Conservation (phyloP, 768 basidiomycete species). For the Sarcomyxa edulis region DNA sequence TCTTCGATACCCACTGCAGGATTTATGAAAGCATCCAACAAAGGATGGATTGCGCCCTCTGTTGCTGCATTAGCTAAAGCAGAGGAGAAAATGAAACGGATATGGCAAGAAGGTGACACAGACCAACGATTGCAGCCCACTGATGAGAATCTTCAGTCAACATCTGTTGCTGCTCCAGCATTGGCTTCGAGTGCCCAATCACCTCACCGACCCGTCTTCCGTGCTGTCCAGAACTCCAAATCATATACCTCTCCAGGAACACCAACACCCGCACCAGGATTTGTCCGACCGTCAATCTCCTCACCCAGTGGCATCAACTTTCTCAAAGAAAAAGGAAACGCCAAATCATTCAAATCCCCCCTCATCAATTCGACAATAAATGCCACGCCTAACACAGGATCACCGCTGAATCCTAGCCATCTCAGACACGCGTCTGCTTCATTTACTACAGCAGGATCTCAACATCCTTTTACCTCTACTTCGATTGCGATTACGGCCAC, state of each 20-base stretch:
- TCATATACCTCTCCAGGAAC: constrained; percentile 20
- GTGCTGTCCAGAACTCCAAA: constrained; percentile 29
- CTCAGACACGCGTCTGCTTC: not conserved
- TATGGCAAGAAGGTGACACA: constrained; percentile 39
- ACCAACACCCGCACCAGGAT: constrained; percentile 10
- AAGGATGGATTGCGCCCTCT: constrained; percentile 45
- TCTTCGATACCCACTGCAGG: constrained; percentile 11
- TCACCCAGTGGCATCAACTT: constrained; percentile 8
- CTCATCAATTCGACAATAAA: constrained; percentile 9
- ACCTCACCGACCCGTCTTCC: constrained; percentile 28
- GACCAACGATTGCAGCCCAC: constrained; percentile 5
- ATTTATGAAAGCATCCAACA: constrained; percentile 26
- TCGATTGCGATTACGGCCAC: constrained; percentile 7
- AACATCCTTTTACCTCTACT: constrained; percentile 28
- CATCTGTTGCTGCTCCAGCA: constrained; percentile 19
- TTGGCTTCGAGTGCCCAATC: constrained; percentile 14
- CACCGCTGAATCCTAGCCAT: constrained; percentile 2
- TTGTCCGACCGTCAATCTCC: constrained; percentile 10
- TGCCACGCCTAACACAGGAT: too few relatives aligned
- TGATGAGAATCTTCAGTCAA: not conserved
- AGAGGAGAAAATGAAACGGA: constrained; percentile 38
- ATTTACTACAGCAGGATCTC: constrained; percentile 21
- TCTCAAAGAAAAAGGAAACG: constrained; percentile 10
- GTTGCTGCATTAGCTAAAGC: constrained; percentile 50
- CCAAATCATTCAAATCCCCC: constrained; percentile 19